phyloP scores from a whole-genome alignment of 805 yeast species.

The Osmozyma mogii region DNA sequence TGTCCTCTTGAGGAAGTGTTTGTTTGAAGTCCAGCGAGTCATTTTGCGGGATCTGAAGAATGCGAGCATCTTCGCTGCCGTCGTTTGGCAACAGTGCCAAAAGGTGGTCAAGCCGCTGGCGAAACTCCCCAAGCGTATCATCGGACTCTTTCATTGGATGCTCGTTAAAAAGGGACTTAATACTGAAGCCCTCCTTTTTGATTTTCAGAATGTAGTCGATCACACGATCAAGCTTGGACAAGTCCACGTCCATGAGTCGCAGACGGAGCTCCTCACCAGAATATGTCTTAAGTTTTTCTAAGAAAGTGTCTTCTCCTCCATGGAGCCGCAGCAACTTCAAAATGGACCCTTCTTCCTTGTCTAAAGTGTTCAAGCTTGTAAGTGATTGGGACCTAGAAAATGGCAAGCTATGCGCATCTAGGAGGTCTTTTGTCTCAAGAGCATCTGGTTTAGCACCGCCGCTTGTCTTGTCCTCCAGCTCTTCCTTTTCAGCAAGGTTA shows the following conservation, averaged over 20 bases:
- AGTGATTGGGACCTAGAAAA: conserved; percentile 21
- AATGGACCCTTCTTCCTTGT: conserved; percentile 35
- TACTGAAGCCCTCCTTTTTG: conserved; percentile 24
- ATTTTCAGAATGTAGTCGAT: conserved; percentile 24
- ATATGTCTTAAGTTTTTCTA: conserved; percentile 10
- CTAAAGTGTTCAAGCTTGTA: conserved; percentile 25
- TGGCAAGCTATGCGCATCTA: conserved; percentile 5
- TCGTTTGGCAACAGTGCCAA: not conserved
- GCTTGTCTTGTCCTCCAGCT: conserved; percentile 6
- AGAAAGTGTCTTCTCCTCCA: conserved; percentile 3
- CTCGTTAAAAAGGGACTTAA: conserved; percentile 16
- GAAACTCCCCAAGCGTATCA: conserved; percentile 4
- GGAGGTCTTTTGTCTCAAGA: conserved; percentile 4
- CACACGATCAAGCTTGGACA: conserved; percentile 27
- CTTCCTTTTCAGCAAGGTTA: conserved; percentile 19
- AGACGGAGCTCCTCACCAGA: conserved; percentile 34
- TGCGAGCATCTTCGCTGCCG: not conserved
- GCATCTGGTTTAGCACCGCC: conserved; percentile 2
- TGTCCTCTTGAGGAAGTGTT: conserved; percentile 2
- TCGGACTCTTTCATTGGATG: conserved; percentile 1
- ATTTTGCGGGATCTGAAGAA: not conserved
- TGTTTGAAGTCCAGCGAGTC: conserved; percentile 1
- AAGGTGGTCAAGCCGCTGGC: conserved; percentile 6
- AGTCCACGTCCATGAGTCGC: conserved; percentile 22
- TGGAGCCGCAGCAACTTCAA: conserved; percentile 22